A percentile compares a stretch with the other conserved stretches of the same genome.
Conservation (phyloP, 345 rosid genomes). For the Sapria himalayana region DNA sequence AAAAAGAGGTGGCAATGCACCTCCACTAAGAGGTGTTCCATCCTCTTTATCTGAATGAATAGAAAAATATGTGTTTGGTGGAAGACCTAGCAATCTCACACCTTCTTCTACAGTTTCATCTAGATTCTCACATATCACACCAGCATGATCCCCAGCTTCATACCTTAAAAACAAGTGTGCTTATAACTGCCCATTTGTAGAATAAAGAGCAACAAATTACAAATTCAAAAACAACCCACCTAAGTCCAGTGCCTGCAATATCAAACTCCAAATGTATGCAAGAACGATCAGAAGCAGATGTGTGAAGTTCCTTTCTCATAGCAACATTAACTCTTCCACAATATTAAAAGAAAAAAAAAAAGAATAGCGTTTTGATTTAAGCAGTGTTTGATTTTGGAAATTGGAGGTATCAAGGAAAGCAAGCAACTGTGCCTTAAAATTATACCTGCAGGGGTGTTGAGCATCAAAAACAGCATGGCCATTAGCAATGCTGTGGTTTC, state of each 20-base stretch:
- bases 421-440: background rate
- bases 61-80: conserved; percentile 52
- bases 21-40: conserved; percentile 40
- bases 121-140: conserved; percentile 56
- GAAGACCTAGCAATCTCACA: conserved; percentile 39
- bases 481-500: conserved; percentile 23
- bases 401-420: background rate
- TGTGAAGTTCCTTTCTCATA: conserved; percentile 68
- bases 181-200: background rate
- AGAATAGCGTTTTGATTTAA: conserved; percentile 9
- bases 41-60: conserved; percentile 58
- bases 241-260: conserved; percentile 43
- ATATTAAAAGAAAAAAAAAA: conserved; percentile 8
- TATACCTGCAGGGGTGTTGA: conserved; percentile 84
- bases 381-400: too few species aligned
- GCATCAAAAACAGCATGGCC: conserved; percentile 46
- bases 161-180: conserved; percentile 25
- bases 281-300: conserved; percentile 70
- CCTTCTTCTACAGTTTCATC: conserved; percentile 63
- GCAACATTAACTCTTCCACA: conserved; percentile 71
- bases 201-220: background rate
- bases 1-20: conserved; percentile 65
- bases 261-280: conserved; percentile 94
- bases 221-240: conserved; percentile 21
- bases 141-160: conserved; percentile 55